Evolutionary conservation across 352 stramenopile genomes (phyloP), one percentile per base, ranked within the genome.

Genomic region (Phytophthora tentaculata): DNA sequence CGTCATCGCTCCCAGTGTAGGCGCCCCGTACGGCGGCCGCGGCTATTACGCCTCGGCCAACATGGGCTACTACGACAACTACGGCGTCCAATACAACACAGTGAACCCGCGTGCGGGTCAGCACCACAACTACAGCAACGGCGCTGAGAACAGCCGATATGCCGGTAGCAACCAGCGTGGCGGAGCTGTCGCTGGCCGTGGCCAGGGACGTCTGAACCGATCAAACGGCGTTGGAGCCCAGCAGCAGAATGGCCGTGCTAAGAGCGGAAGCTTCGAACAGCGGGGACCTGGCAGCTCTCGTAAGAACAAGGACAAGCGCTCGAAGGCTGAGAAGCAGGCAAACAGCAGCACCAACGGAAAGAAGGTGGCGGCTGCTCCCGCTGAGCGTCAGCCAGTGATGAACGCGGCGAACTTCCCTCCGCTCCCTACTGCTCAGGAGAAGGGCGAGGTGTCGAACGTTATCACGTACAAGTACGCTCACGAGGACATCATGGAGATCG

Each of bases 401-500:
- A 94, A 88, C 73, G 79, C 83, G 54, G 79, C 81, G 24, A 94
- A 96, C 77, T 96, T 96, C 67, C 88, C 88, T 47, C 88, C 88
- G 9, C 81, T 96, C 1, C 86, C 86, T 12, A 81, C 73, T 17
- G 69, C 64, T 28, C 35, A 56, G 39, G 76, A 83, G 41, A 75
- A 84, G 61, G 62, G 64, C n/a, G 75, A 73, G 22, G 69, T 51
- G 19, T 69, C 67, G 20, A 83, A 71, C 22, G 73, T 78, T 44
- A 92, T 92, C 69, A 86, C 71, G 48, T 67, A 88, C 69, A 73
- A 84, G 61, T 97, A 97, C 73, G 69, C 81, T 32, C 87, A 96
- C 70, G 91, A 97, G 68, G 91, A 97, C 64, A 96, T 97, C 58
- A 89, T 97, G 76, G 88, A 95, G 68, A 95, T 97, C 59, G 91